These are phyloP conservation scores for Beauveria brongniartii DNA, from an alignment of 2,329 filamentous ascomycete species.

Conservation along the genomic window DNA sequence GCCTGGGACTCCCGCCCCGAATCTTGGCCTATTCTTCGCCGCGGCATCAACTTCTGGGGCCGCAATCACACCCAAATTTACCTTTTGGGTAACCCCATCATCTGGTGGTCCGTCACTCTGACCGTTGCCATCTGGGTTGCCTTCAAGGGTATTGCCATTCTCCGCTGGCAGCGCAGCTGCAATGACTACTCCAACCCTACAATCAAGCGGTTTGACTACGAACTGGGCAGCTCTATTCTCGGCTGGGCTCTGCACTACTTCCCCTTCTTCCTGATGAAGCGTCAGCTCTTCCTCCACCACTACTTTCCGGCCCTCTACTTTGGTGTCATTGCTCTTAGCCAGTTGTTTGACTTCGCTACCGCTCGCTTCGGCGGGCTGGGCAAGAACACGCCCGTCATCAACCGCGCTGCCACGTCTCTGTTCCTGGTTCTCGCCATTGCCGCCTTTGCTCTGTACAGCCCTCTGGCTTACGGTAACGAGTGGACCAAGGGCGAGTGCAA, in stretches of 20 bases:
- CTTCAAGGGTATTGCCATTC: constrained; percentile 80
- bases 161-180: constrained; percentile 92
- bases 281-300: constrained; percentile 96
- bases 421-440: constrained; percentile 69
- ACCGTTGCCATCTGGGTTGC: constrained; percentile 68
- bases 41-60: constrained; percentile 99
- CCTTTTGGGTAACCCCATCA: constrained; percentile 85
- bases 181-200: constrained; percentile 72
- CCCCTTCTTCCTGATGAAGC: constrained; percentile 96
- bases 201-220: constrained; percentile 97
- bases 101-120: constrained; percentile 85
- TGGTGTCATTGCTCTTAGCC: constrained; percentile 79
- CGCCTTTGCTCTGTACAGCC: constrained; percentile 78
- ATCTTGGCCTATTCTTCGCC: constrained; percentile 84
- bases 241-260: constrained; percentile 99
- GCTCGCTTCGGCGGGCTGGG: constrained; percentile 63
- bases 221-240: constrained; percentile 81
- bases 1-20: constrained; percentile 94
- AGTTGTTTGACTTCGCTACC: constrained; percentile 79
- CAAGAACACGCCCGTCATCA: constrained; percentile 63
- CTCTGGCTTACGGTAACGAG: constrained; percentile 82
- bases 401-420: constrained; percentile 61
- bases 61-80: constrained; percentile 92
- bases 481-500: constrained; percentile 90
- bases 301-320: constrained; percentile 98